Conservation (phyloP, 345 rosid species). For the Pelargonium nanum region DNA sequence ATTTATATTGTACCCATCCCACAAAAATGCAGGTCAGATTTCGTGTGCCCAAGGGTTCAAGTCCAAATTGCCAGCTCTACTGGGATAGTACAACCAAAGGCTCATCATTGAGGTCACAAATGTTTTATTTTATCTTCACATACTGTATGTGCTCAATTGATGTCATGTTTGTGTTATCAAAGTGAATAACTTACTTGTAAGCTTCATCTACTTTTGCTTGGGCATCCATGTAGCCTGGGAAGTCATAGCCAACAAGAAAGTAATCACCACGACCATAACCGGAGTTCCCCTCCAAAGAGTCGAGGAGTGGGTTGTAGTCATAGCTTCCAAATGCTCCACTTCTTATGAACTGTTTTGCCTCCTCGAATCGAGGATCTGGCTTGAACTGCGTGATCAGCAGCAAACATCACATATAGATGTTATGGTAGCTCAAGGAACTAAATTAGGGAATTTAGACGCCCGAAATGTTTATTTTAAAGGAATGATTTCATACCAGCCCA, state of each 20-base stretch:
- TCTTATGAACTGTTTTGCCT: slow-evolving; percentile 75
- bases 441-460: not conserved
- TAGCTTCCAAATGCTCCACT: slow-evolving; percentile 89
- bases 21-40: too few species aligned
- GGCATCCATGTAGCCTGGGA: slow-evolving; percentile 75
- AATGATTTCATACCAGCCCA: slow-evolving; percentile 49
- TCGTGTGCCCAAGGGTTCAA: too few species aligned
- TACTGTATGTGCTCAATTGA: not conserved
- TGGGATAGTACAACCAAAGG: not conserved
- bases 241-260: slow-evolving; percentile 87
- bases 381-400: slow-evolving; percentile 49
- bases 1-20: too few species aligned
- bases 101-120: not conserved
- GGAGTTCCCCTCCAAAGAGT: slow-evolving; percentile 85
- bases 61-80: too few species aligned
- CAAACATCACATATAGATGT: slow-evolving; percentile 10
- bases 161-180: not conserved
- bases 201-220: slow-evolving; percentile 77
- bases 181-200: slow-evolving; percentile 55
- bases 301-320: slow-evolving; percentile 79
- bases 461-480: not conserved
- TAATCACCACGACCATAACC: slow-evolving; percentile 95
- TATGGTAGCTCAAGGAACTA: not conserved
- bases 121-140: too few species aligned
- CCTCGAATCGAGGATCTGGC: slow-evolving; percentile 90